These are phyloP conservation scores for Betula pendula DNA, from an alignment of 306 rosid species.

Conservation along the genomic window DNA sequence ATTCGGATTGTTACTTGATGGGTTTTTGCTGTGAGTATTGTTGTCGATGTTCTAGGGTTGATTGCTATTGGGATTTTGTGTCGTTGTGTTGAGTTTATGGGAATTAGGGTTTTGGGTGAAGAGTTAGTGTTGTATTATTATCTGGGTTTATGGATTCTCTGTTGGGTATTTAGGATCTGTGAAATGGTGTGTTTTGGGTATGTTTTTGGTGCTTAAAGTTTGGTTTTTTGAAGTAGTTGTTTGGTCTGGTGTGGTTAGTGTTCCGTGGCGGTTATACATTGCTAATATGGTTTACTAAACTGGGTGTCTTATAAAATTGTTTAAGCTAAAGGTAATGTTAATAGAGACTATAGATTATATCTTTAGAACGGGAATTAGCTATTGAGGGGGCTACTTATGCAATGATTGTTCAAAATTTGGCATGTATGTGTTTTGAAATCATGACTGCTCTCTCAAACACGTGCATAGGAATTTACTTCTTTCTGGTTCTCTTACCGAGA, in stretches of 20 bases:
- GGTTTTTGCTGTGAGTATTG: neutral
- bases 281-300: neutral
- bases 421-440: neutral
- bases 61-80: neutral
- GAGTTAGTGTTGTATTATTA: neutral
- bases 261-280: neutral
- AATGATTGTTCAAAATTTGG: neutral
- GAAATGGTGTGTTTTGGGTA: constrained; percentile 7
- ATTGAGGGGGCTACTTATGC: neutral
- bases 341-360: neutral
- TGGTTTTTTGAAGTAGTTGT: neutral
- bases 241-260: neutral
- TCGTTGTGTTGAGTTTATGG: neutral
- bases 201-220: neutral
- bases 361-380: neutral
- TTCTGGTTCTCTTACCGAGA: neutral
- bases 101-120: constrained; percentile 14
- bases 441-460: neutral
- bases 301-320: neutral
- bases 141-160: constrained; percentile 11
- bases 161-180: constrained; percentile 20
- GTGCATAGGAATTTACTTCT: neutral
- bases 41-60: neutral
- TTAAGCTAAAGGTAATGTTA: neutral
- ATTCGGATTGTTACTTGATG: neutral